Evolutionary conservation across 192 early-diverging fungal genomes (phyloP), one percentile per base, ranked within the genome.

Genomic region (Diversispora eburnea): DNA sequence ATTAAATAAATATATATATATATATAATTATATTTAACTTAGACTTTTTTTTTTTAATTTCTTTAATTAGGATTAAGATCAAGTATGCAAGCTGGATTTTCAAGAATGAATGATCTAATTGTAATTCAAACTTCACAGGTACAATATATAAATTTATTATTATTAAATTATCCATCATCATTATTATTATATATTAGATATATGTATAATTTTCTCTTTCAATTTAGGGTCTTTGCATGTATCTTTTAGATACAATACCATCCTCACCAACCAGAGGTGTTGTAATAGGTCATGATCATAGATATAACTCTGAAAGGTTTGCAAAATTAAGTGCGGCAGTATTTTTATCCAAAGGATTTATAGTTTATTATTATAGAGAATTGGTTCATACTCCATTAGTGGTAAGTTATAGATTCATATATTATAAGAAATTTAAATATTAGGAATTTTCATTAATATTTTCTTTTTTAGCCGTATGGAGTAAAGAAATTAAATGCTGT

Each of bases 221-320:
- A 58, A 43, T 46, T 69, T 12, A 86, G 86, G 94, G 95, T 20
- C 79, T 95, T 51, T 86, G 86, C 12, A 81, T 81, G 4, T 94
- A 93, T 75, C 84, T 94, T 5, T 78, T 85, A 22, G 78, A 83
- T 68, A 75, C 79, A 41, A 86, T 90, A 7, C 73, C 82, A 46
- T 70, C 87, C 58, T 88, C 89, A 20, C 79, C 78, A 69, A 75
- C 75, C n/a, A 87, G 86, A 65, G 94, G 94, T 52, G 85, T 98
- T 17, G 95, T 98, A 9, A 86, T 98, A 60, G 95, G 94, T 49
- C 91, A 96, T 75, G 96, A 98, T 80, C 95, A 97, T 80, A 88
- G 96, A n/a, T 88, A 95, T 79, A 88, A 93, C 76, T 96, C 94
- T 9, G 75, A 81, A 13, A 79, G 79, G 48, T 98, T 97, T 86